Percentiles rank a stretch among this genome's conserved stretches.
Conservation (phyloP, 1,284 basidiomycete genomes). For the Puccinia polysora region DNA sequence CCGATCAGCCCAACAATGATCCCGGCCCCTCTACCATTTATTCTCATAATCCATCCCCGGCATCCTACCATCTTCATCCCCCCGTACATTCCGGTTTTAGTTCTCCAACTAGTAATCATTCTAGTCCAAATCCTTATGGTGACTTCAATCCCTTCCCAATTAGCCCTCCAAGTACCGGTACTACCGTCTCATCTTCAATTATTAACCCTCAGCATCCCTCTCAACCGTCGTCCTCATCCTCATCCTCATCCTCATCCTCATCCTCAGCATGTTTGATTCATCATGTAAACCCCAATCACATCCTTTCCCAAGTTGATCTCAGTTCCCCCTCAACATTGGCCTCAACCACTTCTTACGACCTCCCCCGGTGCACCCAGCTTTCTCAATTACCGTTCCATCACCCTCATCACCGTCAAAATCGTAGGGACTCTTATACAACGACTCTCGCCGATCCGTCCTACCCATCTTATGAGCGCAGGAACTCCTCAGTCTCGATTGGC, state of each 20-base stretch:
- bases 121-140: conserved; percentile 37
- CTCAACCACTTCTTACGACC: conserved; percentile 13
- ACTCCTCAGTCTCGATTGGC: conserved; percentile 15
- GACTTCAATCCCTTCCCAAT: conserved; percentile 35
- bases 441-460: background rate
- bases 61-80: conserved; percentile 11
- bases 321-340: conserved; percentile 13
- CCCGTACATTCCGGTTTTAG: conserved; percentile 20
- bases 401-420: background rate
- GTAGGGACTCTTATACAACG: conserved; percentile 25
- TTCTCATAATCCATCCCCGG: conserved; percentile 1
- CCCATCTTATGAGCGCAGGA: conserved; percentile 11
- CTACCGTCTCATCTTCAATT: conserved; percentile 21
- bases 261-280: background rate
- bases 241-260: conserved; percentile 10
- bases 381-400: background rate
- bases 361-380: conserved; percentile 6
- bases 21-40: background rate
- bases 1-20: background rate
- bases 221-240: background rate
- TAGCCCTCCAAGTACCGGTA: conserved; percentile 24
- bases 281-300: too few relatives aligned
- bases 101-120: conserved; percentile 35
- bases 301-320: too few relatives aligned
- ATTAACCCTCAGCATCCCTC: conserved; percentile 12